phyloP scores from a whole-genome alignment of 2,329 filamentous ascomycete genomes.

The Monosporascus sp. region DNA sequence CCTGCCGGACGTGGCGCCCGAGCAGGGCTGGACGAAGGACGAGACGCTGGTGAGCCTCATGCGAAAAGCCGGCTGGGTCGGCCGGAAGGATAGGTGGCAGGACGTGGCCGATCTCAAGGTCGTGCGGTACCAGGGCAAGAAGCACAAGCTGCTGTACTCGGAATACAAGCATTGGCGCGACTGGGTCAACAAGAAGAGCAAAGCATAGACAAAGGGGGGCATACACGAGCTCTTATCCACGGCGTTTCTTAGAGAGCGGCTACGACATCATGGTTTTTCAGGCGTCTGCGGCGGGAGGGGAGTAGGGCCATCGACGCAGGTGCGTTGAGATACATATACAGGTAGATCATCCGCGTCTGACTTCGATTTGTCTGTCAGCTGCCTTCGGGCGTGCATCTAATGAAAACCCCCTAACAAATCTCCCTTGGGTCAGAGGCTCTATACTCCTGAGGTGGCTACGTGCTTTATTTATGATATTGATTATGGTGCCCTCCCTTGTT shows the following conservation, averaged over 20 bases:
- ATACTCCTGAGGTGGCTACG: too few species aligned
- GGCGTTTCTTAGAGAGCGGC: background rate
- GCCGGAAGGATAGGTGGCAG: conserved; percentile 73
- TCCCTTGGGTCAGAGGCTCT: too few species aligned
- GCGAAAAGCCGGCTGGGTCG: conserved; percentile 90
- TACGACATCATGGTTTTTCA: background rate
- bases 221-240: background rate
- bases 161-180: conserved; percentile 78
- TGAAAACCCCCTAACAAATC: too few species aligned
- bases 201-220: conserved; percentile 8
- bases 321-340: background rate
- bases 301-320: background rate
- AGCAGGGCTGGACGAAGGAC: conserved; percentile 94
- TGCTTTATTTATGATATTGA: too few species aligned
- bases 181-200: conserved; percentile 51
- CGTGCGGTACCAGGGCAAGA: conserved; percentile 82
- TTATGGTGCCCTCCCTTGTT: too few species aligned
- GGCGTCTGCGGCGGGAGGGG: background rate
- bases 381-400: background rate
- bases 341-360: background rate
- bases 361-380: background rate
- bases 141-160: conserved; percentile 62
- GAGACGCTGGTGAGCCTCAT: conserved; percentile 86
- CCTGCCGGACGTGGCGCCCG: conserved; percentile 81
- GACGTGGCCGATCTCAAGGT: conserved; percentile 71